Evolutionary conservation across 305 asterid genomes (phyloP).

Genomic region (Ruellia speciosa): DNA sequence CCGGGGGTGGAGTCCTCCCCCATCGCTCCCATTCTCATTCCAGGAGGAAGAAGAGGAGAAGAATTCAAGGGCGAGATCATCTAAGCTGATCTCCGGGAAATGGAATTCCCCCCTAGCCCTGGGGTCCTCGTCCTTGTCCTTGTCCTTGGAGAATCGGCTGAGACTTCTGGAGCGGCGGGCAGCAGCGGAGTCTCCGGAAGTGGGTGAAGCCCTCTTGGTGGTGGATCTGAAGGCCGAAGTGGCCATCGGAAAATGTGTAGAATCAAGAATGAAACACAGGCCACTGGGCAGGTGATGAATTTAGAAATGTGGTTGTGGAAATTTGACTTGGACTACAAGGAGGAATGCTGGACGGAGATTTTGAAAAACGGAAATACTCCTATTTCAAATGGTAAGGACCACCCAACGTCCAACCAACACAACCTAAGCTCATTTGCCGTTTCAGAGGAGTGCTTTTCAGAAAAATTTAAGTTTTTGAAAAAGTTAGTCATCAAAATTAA

Average conservation of each 20-base stretch:
- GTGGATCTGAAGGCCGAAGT: constrained; percentile 81
- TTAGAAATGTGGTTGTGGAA: too few relatives aligned
- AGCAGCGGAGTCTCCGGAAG: constrained; percentile 24
- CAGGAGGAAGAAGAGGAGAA: constrained; percentile 43
- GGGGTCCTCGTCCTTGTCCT: constrained; percentile 29
- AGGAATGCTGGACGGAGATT: too few relatives aligned
- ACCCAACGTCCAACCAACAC: too few relatives aligned
- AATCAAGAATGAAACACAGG: too few relatives aligned
- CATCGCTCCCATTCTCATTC: constrained; percentile 30
- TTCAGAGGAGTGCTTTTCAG: too few relatives aligned
- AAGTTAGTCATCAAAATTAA: too few relatives aligned
- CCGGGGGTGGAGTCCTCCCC: constrained; percentile 24
- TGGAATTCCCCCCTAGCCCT: constrained; percentile 51
- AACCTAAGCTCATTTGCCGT: too few relatives aligned
- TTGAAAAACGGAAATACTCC: too few relatives aligned
- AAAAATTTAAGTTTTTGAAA: too few relatives aligned
- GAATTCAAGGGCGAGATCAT: constrained; percentile 78
- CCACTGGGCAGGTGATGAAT: too few relatives aligned
- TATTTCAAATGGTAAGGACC: too few relatives aligned
- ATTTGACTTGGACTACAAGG: too few relatives aligned
- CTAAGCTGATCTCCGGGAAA: constrained; percentile 75
- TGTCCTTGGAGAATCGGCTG: constrained; percentile 52
- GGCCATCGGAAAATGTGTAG: constrained; percentile 64
- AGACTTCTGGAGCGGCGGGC: constrained; percentile 71
- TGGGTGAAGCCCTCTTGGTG: constrained; percentile 43